Evolutionary conservation across 768 basidiomycete genomes (phyloP).

Genomic region (Pseudohyphozyma bogoriensis): DNA sequence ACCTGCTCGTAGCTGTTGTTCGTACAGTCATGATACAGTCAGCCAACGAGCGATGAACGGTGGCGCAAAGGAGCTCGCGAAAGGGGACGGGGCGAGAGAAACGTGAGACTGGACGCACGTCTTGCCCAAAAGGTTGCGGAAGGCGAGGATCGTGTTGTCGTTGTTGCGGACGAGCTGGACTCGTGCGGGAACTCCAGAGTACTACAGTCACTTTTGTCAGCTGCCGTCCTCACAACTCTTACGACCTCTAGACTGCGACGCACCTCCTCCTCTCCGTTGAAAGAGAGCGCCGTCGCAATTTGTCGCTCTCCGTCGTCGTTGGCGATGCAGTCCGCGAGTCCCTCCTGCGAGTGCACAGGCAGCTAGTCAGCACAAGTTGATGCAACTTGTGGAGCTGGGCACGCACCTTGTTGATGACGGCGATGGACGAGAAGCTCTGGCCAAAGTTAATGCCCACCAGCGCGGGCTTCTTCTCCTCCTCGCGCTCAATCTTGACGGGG

Average conservation of each 20-base stretch:
- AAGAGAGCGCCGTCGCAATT: conserved; percentile 87
- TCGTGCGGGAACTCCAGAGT: conserved; percentile 90
- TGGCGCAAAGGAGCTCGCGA: no score
- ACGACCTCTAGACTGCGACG: neutral
- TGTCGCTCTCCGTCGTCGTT: conserved; percentile 98
- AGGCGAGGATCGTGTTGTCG: conserved; percentile 86
- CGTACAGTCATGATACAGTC: no score
- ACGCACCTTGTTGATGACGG: conserved; percentile 79
- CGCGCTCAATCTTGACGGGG: no score
- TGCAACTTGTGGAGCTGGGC: neutral
- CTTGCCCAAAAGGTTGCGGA: conserved; percentile 86
- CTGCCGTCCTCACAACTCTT: neutral
- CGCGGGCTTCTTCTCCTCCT: no score
- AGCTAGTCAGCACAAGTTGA: neutral
- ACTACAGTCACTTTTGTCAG: conserved; percentile 44
- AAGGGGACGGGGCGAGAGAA: neutral
- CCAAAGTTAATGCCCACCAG: conserved; percentile 99
- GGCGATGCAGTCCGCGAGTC: conserved; percentile 84
- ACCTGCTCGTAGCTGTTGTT: conserved; percentile 29
- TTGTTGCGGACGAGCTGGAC: conserved; percentile 91
- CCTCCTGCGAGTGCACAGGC: conserved; percentile 52
- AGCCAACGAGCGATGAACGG: no score
- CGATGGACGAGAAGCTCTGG: conserved; percentile 87
- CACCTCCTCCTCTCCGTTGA: conserved; percentile 37
- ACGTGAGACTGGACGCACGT: conserved; percentile 59